phyloP scores from a whole-genome alignment of 352 stramenopile genomes.

The Elongisporangium senticosum region DNA sequence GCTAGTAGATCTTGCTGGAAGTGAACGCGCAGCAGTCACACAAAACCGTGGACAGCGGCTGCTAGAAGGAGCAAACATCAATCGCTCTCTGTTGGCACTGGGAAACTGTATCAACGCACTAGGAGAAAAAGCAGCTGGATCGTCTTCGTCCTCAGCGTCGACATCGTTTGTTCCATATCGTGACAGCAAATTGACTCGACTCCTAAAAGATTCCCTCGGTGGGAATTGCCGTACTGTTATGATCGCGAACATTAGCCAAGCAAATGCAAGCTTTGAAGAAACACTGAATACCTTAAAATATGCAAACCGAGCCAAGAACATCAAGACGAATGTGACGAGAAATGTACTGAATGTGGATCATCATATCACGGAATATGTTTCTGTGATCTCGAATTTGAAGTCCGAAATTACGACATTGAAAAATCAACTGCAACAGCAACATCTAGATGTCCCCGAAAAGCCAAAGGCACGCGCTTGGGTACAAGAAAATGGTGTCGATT shows the following conservation, averaged over 20 bases:
- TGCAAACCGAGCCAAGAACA: conserved; percentile 90
- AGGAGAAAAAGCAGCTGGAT: conserved; percentile 53
- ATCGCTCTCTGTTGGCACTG: conserved; percentile 85
- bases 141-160: not conserved
- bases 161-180: conserved; percentile 85
- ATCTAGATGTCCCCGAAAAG: not conserved
- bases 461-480: not conserved
- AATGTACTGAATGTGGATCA: conserved; percentile 89
- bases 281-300: conserved; percentile 94
- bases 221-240: conserved; percentile 93
- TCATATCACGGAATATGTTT: conserved; percentile 82
- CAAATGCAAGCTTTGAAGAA: conserved; percentile 83
- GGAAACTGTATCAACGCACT: conserved; percentile 94
- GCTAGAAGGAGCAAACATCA: conserved; percentile 91
- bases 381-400: conserved; percentile 79
- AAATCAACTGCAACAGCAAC: conserved; percentile 35
- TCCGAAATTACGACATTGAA: conserved; percentile 85
- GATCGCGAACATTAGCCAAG: conserved; percentile 88
- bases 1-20: conserved; percentile 88
- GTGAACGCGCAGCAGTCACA: conserved; percentile 86
- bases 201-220: conserved; percentile 88
- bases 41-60: conserved; percentile 84
- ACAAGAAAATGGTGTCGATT: not conserved
- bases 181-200: conserved; percentile 83
- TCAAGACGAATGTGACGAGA: conserved; percentile 86